Evolutionary conservation across 805 yeast species (phyloP).

Genomic region (Gaillardinia entomophila): DNA sequence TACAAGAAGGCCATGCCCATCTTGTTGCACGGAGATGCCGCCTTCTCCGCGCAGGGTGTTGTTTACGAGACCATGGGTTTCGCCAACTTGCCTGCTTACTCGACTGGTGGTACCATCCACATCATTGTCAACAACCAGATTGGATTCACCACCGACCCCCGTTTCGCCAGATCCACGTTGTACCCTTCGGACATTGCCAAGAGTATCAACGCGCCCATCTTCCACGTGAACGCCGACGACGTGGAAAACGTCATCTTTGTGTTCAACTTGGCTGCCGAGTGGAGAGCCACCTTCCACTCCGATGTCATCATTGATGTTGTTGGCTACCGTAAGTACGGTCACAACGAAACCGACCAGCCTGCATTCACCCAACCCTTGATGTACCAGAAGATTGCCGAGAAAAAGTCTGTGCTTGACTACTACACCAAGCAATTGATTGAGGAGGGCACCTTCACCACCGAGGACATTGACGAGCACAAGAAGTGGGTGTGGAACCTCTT

Average conservation of each 20-base stretch:
- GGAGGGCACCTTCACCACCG: constrained; percentile 85
- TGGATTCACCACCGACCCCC: constrained; percentile 99
- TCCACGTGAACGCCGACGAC: constrained; percentile 99
- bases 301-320: constrained; percentile 96
- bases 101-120: constrained; percentile 98
- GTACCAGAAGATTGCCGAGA: constrained; percentile 87
- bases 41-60: constrained; percentile 98
- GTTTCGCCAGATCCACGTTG: constrained; percentile 94
- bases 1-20: constrained; percentile 87
- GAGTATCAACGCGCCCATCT: constrained; percentile 94
- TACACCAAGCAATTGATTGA: constrained; percentile 73
- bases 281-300: constrained; percentile 95
- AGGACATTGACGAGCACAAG: constrained; percentile 92
- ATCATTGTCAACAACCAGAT: constrained; percentile 96
- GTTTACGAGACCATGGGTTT: constrained; percentile 98
- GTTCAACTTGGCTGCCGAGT: constrained; percentile 95
- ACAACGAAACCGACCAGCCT: constrained; percentile 99
- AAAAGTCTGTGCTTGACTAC: constrained; percentile 82
- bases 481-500: constrained; percentile 95
- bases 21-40: constrained; percentile 97
- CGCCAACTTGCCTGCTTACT: constrained; percentile 84
- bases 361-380: constrained; percentile 96
- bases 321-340: constrained; percentile 98
- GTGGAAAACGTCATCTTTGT: constrained; percentile 88
- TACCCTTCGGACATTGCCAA: constrained; percentile 98